phyloP scores from a whole-genome alignment of 2,329 filamentous ascomycete genomes.

The Helotiales sp. region DNA sequence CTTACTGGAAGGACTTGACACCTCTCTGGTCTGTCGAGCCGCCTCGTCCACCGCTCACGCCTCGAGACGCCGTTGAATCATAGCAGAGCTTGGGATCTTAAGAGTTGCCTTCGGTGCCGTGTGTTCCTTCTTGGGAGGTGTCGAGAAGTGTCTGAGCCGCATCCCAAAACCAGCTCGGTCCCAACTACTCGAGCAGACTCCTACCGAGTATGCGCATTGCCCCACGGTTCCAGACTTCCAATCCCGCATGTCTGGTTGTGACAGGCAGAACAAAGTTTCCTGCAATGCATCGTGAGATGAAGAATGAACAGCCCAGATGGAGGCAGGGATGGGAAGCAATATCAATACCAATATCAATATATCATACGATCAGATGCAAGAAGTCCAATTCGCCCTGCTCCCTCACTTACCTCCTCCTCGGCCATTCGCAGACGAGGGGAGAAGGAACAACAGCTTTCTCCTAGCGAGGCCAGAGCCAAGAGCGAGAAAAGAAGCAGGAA shows the following conservation, averaged over 20 bases:
- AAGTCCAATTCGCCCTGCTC: background rate
- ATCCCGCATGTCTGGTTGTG: background rate
- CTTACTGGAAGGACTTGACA: background rate
- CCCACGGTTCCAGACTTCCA: background rate
- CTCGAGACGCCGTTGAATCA: background rate
- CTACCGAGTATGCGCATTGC: background rate
- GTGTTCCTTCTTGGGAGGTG: background rate
- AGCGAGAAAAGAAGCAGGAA: background rate
- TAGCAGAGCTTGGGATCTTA: background rate
- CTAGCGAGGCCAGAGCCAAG: background rate
- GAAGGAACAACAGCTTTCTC: background rate
- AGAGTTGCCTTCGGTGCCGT: background rate
- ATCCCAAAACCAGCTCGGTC: background rate
- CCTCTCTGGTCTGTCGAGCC: no score
- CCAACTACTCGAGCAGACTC: no score
- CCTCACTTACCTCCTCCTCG: background rate
- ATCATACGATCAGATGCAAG: background rate
- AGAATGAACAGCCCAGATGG: background rate
- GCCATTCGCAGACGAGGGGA: no score
- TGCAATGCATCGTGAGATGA: background rate
- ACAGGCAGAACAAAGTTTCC: background rate
- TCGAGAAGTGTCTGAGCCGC: background rate
- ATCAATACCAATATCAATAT: background rate
- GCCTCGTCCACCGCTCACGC: no score
- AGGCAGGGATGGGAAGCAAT: background rate